Conservation (phyloP, 305 asterid genomes). For the Withania somnifera region DNA sequence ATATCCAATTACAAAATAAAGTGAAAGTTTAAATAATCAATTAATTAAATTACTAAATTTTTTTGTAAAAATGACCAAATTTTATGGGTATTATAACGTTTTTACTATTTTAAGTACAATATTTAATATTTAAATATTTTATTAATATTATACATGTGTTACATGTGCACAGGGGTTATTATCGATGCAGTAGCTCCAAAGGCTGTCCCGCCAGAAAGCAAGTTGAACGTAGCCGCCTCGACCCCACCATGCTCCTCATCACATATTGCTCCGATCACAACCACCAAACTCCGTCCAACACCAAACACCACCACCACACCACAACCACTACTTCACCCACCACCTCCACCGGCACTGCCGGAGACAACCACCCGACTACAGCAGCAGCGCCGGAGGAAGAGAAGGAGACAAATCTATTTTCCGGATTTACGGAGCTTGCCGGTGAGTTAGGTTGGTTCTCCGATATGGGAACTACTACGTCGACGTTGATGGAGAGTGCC, state of each 20-base stretch:
- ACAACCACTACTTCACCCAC: slow-evolving; percentile 5
- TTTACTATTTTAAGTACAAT: too few species aligned
- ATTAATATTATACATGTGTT: too few species aligned
- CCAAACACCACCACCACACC: slow-evolving; percentile 34
- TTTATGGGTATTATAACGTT: background rate
- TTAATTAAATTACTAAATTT: too few species aligned
- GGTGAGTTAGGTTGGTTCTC: slow-evolving; percentile 64
- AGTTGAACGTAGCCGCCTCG: slow-evolving; percentile 70
- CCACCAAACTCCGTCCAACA: slow-evolving; percentile 40
- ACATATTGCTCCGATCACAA: slow-evolving; percentile 67
- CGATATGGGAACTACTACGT: slow-evolving; percentile 42
- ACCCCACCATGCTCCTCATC: slow-evolving; percentile 70
- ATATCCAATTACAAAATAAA: background rate
- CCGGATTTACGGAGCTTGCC: slow-evolving; percentile 40
- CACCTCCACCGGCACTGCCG: slow-evolving; percentile 18
- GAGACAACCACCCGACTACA: background rate
- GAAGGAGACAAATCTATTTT: slow-evolving; percentile 2
- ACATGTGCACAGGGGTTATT: slow-evolving; percentile 67
- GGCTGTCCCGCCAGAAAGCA: slow-evolving; percentile 87
- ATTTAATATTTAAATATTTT: too few species aligned
- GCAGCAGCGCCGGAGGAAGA: too few species aligned
- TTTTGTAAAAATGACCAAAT: background rate
- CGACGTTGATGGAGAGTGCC: slow-evolving; percentile 22
- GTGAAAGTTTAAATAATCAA: too few species aligned
- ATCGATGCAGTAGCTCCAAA: slow-evolving; percentile 76